Conservation (phyloP, 1,139 yeast genomes). For the Yamadazyma membranifaciens region DNA sequence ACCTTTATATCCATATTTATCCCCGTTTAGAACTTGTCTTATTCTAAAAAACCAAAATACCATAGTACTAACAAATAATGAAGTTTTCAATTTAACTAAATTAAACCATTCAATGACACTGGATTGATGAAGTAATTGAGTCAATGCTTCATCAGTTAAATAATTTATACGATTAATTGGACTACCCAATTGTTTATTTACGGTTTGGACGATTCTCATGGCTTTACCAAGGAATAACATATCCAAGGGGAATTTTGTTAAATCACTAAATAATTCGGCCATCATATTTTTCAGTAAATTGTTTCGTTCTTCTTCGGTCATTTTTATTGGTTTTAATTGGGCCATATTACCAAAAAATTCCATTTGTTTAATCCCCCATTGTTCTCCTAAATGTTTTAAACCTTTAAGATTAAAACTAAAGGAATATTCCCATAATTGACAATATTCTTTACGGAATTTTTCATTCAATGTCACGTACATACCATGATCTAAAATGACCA, state of each 20-base stretch:
- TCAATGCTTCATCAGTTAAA: conserved; percentile 55
- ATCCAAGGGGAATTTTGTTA: conserved; percentile 65
- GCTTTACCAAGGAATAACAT: conserved; percentile 66
- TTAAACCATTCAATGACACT: conserved; percentile 21
- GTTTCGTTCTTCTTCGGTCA: conserved; percentile 16
- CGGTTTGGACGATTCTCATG: conserved; percentile 71
- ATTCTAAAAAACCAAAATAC: conserved; percentile 40
- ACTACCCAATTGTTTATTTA: conserved; percentile 64
- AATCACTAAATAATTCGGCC: conserved; percentile 52
- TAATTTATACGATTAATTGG: conserved; percentile 71
- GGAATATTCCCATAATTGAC: conserved; percentile 61
- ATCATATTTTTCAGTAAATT: conserved; percentile 27
- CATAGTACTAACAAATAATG: conserved; percentile 43
- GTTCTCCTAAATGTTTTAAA: conserved; percentile 46
- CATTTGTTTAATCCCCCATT: conserved; percentile 74
- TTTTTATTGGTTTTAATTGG: conserved; percentile 46
- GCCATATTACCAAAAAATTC: conserved; percentile 64
- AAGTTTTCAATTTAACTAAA: conserved; percentile 32
- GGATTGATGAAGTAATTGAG: conserved; percentile 18
- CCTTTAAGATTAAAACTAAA: conserved; percentile 52
- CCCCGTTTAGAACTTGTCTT: conserved; percentile 35
- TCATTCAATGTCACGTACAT: conserved; percentile 56
- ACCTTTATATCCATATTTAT: conserved; percentile 30
- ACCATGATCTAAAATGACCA: conserved; percentile 76
- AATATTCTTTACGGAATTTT: conserved; percentile 54